These are phyloP conservation scores for Linnemannia elongata DNA, from an alignment of 192 early-diverging fungal species.

Conservation along the genomic window DNA sequence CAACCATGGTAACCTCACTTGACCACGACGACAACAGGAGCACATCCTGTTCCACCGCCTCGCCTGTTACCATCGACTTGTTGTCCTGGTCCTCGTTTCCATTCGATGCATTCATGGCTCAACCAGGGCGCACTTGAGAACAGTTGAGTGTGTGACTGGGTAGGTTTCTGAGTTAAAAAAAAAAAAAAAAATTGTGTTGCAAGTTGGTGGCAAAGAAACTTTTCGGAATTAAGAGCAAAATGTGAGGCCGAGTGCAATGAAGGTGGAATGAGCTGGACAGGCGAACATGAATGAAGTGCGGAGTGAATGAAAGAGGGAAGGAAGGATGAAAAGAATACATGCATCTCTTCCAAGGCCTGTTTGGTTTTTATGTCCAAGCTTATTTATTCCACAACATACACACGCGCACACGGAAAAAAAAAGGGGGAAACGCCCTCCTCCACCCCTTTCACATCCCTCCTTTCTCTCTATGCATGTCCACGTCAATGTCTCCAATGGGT, in stretches of 20 bases:
- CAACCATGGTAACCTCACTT: not conserved
- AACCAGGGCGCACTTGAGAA: not conserved
- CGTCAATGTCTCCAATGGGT: not conserved
- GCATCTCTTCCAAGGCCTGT: not conserved
- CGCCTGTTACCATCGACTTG: not conserved
- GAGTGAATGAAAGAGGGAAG: not conserved
- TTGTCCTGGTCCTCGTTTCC: too few relatives aligned
- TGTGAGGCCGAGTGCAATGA: not conserved
- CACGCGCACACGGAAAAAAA: not conserved
- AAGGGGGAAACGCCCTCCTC: not conserved
- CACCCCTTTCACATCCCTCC: not conserved
- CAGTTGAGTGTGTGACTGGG: not conserved
- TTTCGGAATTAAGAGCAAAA: not conserved
- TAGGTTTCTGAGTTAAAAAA: not conserved
- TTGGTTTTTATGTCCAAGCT: not conserved
- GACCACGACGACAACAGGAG: not conserved
- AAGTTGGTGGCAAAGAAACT: constrained; percentile 2
- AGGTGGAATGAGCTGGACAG: too few relatives aligned
- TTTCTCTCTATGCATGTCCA: not conserved
- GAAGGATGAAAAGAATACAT: not conserved
- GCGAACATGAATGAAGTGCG: not conserved
- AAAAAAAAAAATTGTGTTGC: not conserved
- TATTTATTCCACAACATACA: not conserved
- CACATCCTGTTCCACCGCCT: not conserved
- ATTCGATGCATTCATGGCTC: too few relatives aligned